phyloP scores from a whole-genome alignment of 2,329 filamentous ascomycete genomes.

The Allantophomopsis lycopodina region DNA sequence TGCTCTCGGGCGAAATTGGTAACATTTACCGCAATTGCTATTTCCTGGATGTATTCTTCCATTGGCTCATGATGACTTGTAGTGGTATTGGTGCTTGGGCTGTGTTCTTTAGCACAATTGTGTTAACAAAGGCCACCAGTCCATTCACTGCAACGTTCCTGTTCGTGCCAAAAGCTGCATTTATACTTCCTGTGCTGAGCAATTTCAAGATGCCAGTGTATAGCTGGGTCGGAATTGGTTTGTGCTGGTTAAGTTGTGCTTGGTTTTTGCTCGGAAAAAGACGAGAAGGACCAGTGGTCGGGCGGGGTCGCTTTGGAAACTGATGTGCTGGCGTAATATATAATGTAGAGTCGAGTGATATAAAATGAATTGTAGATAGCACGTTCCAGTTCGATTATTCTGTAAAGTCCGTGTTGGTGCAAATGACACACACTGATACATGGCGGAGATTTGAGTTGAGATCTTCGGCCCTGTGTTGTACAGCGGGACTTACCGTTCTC shows the following conservation, averaged over 20 bases:
- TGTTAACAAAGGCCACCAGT: constrained; percentile 32
- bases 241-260: constrained; percentile 32
- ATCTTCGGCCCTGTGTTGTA: too few relatives aligned
- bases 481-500: too few relatives aligned
- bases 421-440: too few relatives aligned
- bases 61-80: constrained; percentile 36
- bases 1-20: constrained; percentile 32
- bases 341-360: too few relatives aligned
- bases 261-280: constrained; percentile 31
- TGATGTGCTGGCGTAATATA: too few relatives aligned
- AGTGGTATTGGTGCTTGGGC: constrained; percentile 31
- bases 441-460: too few relatives aligned
- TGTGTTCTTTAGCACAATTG: constrained; percentile 30
- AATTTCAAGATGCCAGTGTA: constrained; percentile 32
- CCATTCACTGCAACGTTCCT: constrained; percentile 34
- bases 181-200: constrained; percentile 31
- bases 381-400: too few relatives aligned
- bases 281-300: constrained; percentile 18
- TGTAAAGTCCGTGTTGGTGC: too few relatives aligned
- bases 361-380: too few relatives aligned
- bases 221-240: constrained; percentile 33
- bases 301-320: too few relatives aligned
- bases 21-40: constrained; percentile 36
- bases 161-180: constrained; percentile 30
- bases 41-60: constrained; percentile 38